phyloP scores from a whole-genome alignment of 2,329 filamentous ascomycete species.

The Epichloe sibirici region DNA sequence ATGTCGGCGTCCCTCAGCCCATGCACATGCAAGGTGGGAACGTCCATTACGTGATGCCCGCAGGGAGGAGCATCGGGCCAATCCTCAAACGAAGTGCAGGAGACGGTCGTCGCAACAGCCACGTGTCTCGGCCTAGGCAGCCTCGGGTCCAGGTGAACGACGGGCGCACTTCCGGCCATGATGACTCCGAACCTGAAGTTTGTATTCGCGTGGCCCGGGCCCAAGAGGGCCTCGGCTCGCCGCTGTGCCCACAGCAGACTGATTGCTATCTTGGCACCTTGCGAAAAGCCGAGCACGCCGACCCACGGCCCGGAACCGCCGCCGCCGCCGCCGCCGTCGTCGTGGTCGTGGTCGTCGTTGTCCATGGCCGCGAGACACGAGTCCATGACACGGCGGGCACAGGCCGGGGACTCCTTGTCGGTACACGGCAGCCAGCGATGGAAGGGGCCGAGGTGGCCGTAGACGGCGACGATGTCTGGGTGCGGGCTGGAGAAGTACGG shows the following conservation, averaged over 20 bases:
- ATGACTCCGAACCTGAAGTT: constrained; percentile 24
- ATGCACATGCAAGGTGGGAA: constrained; percentile 25
- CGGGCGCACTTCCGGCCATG: constrained; percentile 22
- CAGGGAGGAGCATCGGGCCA: constrained; percentile 37
- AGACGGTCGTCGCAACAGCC: constrained; percentile 12
- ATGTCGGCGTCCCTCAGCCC: constrained; percentile 51
- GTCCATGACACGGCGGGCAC: constrained; percentile 26
- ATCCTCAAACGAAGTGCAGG: constrained; percentile 15
- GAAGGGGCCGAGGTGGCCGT: constrained; percentile 55
- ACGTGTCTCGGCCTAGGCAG: constrained; percentile 39
- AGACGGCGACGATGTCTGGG: constrained; percentile 51
- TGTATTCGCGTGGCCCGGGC: background rate
- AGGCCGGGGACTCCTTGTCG: constrained; percentile 30
- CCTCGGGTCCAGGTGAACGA: constrained; percentile 23
- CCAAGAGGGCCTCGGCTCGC: background rate
- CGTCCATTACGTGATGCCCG: constrained; percentile 18
- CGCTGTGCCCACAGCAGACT: constrained; percentile 52
- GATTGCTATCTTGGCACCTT: constrained; percentile 50
- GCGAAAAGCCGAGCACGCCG: constrained; percentile 52
- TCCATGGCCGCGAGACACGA: constrained; percentile 35
- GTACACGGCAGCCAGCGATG: constrained; percentile 47
- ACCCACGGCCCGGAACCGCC: constrained; percentile 45
- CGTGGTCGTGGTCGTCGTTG: constrained; percentile 31
- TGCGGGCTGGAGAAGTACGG: constrained; percentile 53
- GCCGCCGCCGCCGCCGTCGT: too few relatives aligned